Conservation (phyloP, 495 filamentous ascomycete species). For the Penicillium argentinense region DNA sequence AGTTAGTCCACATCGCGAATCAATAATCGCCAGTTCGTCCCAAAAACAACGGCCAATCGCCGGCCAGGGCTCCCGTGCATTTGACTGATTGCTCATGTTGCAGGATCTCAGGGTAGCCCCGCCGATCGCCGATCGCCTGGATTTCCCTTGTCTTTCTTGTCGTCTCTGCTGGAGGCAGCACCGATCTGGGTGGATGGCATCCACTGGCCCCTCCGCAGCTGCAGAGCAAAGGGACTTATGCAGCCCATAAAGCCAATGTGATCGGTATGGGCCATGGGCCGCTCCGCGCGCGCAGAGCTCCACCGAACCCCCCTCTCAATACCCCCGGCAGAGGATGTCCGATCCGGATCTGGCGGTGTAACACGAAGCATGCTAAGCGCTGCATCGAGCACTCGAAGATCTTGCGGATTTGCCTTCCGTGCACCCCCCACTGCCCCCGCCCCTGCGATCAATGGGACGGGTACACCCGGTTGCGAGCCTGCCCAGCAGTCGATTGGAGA, state of each 20-base stretch:
- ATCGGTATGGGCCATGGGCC: slow-evolving; percentile 18
- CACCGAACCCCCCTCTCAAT: background rate
- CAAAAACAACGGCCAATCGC: slow-evolving; percentile 2
- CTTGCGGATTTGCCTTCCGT: slow-evolving; percentile 9
- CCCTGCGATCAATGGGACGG: slow-evolving; percentile 5
- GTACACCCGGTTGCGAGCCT: slow-evolving; percentile 7
- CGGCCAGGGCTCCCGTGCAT: background rate
- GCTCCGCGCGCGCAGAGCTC: slow-evolving; percentile 7
- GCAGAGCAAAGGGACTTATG: slow-evolving; percentile 13
- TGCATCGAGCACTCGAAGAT: slow-evolving; percentile 14
- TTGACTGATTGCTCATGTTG: slow-evolving; percentile 20
- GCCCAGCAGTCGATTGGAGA: background rate
- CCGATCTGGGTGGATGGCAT: slow-evolving; percentile 10
- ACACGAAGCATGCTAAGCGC: slow-evolving; percentile 15
- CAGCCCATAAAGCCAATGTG: slow-evolving; percentile 23
- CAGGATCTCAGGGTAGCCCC: slow-evolving; percentile 4
- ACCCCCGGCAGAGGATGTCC: background rate
- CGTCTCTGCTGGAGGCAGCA: background rate
- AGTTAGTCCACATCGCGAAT: slow-evolving; percentile 4
- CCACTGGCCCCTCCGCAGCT: slow-evolving; percentile 6
- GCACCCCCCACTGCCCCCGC: slow-evolving; percentile 2
- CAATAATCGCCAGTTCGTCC: slow-evolving; percentile 17
- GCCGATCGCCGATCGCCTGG: slow-evolving; percentile 12
- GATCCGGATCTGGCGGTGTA: slow-evolving; percentile 34
- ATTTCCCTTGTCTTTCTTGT: background rate